Evolutionary conservation across 306 rosid genomes (phyloP).

Genomic region (Rubus parviflorus): DNA sequence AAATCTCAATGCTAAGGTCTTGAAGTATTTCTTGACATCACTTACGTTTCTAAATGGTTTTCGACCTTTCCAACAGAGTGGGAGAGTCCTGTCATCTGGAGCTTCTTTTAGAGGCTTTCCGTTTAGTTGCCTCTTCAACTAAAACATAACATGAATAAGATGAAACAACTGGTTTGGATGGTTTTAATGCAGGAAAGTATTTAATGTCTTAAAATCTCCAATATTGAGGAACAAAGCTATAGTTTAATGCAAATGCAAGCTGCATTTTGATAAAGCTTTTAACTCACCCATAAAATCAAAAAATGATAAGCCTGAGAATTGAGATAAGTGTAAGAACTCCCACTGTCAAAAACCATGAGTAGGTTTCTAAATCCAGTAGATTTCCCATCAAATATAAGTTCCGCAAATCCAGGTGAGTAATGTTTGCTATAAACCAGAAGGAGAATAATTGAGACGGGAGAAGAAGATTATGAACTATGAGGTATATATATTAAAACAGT

Average conservation of each 20-base stretch:
- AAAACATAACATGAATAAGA: slow-evolving; percentile 15
- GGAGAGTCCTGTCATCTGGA: slow-evolving; percentile 55
- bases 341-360: slow-evolving; percentile 67
- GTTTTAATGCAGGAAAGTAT: background rate
- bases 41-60: slow-evolving; percentile 59
- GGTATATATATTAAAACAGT: background rate
- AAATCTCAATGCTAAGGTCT: slow-evolving; percentile 66
- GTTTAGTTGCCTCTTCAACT: slow-evolving; percentile 59
- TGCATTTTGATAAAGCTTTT: background rate
- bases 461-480: slow-evolving; percentile 4
- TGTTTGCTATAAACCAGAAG: slow-evolving; percentile 55
- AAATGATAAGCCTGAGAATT: slow-evolving; percentile 61
- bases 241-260: background rate
- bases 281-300: slow-evolving; percentile 61
- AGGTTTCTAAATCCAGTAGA: slow-evolving; percentile 47
- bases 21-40: slow-evolving; percentile 85
- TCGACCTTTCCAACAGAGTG: slow-evolving; percentile 79
- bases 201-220: background rate
- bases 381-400: slow-evolving; percentile 64
- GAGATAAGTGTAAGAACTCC: slow-evolving; percentile 82
- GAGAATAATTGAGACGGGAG: slow-evolving; percentile 14
- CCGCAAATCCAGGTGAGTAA: slow-evolving; percentile 80
- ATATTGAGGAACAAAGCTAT: background rate
- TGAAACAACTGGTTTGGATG: background rate
- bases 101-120: slow-evolving; percentile 62